Conservation (phyloP, 768 basidiomycete genomes). For the Astraeus odoratus region DNA sequence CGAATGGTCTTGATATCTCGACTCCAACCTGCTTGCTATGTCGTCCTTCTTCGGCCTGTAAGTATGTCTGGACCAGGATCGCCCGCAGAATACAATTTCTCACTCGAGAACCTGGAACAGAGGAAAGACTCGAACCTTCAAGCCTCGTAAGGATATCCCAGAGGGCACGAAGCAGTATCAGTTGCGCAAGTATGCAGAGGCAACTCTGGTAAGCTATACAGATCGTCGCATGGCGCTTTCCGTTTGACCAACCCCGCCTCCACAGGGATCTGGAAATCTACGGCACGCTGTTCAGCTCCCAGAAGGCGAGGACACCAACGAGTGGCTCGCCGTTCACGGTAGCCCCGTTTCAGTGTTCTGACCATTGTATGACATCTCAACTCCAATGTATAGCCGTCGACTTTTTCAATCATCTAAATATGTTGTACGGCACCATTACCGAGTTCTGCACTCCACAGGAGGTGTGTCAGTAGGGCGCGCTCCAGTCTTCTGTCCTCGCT, state of each 20-base stretch:
- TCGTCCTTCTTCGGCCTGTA: constrained; percentile 87
- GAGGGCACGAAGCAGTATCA: constrained; percentile 98
- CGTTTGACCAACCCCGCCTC: not conserved
- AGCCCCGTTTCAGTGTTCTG: constrained; percentile 17
- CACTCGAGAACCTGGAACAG: constrained; percentile 31
- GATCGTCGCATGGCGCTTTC: constrained; percentile 5
- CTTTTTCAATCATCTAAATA: constrained; percentile 99
- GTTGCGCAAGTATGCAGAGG: constrained; percentile 94
- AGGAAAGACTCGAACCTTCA: constrained; percentile 92
- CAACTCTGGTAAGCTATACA: constrained; percentile 60
- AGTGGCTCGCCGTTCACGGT: constrained; percentile 99
- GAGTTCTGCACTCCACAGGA: constrained; percentile 96
- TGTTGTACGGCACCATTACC: constrained; percentile 97
- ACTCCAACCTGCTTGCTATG: constrained; percentile 38
- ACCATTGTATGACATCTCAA: not conserved
- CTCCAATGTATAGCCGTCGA: constrained; percentile 70
- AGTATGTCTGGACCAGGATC: constrained; percentile 25
- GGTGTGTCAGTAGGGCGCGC: constrained; percentile 36
- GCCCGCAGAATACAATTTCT: constrained; percentile 8
- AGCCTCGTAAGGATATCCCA: constrained; percentile 89
- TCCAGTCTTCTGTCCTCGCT: constrained; percentile 7
- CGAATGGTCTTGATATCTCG: too few relatives aligned
- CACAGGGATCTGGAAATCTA: constrained; percentile 91
- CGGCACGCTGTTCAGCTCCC: constrained; percentile 88
- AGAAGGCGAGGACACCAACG: constrained; percentile 94